Percentiles rank a stretch among this genome's conserved stretches.
phyloP scores from a whole-genome alignment of 2,329 filamentous ascomycete species.

The Tetracladium maxilliforme region DNA sequence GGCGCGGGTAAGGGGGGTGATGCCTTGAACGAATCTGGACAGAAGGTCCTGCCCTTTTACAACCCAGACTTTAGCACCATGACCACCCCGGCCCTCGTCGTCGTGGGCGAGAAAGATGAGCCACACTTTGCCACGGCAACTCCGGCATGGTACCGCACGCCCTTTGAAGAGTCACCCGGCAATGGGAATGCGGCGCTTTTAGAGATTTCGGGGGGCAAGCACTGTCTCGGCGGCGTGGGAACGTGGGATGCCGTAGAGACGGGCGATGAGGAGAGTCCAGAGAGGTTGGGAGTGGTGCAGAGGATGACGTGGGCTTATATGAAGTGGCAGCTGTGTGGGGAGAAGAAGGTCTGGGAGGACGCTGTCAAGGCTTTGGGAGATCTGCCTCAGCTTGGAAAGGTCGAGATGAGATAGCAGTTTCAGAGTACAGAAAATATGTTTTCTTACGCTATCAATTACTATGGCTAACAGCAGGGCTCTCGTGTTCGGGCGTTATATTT shows the following conservation, averaged over 20 bases:
- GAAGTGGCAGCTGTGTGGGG: conserved; percentile 17
- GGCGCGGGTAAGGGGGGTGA: conserved; percentile 15
- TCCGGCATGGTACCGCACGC: conserved; percentile 22
- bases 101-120: conserved; percentile 23
- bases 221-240: conserved; percentile 21
- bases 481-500: no score
- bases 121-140: conserved; percentile 17
- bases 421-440: no score
- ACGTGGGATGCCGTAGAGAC: conserved; percentile 20
- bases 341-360: no score
- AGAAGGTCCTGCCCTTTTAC: conserved; percentile 15
- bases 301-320: conserved; percentile 23
- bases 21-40: conserved; percentile 13
- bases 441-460: no score
- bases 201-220: conserved; percentile 16
- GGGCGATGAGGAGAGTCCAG: conserved; percentile 17
- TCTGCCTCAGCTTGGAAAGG: no score
- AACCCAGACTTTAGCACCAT: conserved; percentile 17
- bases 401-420: no score
- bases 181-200: conserved; percentile 20
- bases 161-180: conserved; percentile 16
- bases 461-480: no score
- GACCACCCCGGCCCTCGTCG: conserved; percentile 18
- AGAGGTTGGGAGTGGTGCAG: conserved; percentile 18
- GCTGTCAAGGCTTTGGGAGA: no score